Evolutionary conservation across 495 filamentous ascomycete species (phyloP), one percentile per base, ranked within the genome.

Genomic region (Daldinia decipiens): DNA sequence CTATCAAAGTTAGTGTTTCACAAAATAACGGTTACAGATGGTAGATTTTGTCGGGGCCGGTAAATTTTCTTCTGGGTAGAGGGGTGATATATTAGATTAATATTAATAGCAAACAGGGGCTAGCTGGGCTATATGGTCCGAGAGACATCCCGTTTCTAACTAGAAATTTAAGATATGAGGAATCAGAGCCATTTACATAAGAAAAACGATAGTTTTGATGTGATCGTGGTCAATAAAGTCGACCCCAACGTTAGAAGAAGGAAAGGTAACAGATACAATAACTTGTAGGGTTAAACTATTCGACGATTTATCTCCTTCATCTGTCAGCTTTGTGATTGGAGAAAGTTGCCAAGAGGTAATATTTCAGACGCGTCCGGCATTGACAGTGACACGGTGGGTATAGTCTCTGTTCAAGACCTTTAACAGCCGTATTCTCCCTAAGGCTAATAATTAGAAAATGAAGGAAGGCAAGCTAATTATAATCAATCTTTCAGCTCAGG

Each of bases 21-120:
- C 19, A 26, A 51, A 51, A 17, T 6, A n/a, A 40, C n/a, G 7
- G 6, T 40, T 17, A 17, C n/a, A 8, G 9, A 17, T 40, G 6
- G n/a, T 9, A 40, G 39, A 17, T 3, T 9, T 40, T 40, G 0
- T 40, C 39, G 39, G 39, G 17, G n/a, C 5, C 5, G n/a, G 5
- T 40, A 40, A 17, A 40, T 40, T 17, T 15, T 17, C 39, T 40
- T 12, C 12, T 13, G 13, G 1, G 8, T 19, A 21, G n/a, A 51
- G 45, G 5, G 19, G 19, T 19, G 7, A 27, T 8, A 12, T 21
- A 51, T 51, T 15, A 6, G 15, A 31, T 26, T 27, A 11, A 24
- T 36, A 39, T 62, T 53, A 62, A 40, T 53, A 40, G 7, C 31
- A 47, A 38, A 36, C 43, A 43, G 59, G 59, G 59, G 43, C 45